Base-by-base conservation (phyloP, 106 monocot species). In the Iris macrosiphon region DNA sequence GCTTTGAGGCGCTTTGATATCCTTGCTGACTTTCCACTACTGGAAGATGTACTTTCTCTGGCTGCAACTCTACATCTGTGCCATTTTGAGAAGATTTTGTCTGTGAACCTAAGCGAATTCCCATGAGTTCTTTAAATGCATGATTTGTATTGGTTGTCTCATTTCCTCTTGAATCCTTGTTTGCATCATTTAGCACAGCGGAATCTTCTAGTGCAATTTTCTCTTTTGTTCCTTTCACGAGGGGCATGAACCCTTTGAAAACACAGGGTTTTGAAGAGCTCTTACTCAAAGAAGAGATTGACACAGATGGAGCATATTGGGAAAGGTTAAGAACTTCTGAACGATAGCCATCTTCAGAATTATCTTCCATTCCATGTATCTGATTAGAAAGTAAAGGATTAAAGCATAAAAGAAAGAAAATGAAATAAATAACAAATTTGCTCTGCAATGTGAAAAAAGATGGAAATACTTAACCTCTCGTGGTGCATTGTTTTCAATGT, bases 291-390 rank as follows among this genome's bases (percentile, higher is more conserved):
- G 84, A 68, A 52, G 88, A 52, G 42, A 63, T 57, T 12, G 81
- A 88, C 44, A 52, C 50, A 42, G 75, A 72, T 44, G 84, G 81
- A 41, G 47, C 55, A 48, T 82, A 74, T 28, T 72, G 75, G 39
- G 80, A 79, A 70, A 95, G 67, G 44, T 64, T 82, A 39, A 82
- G 58, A 38, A 75, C 62, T 59, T 82, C 79, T 19, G 71, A 79
- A 55, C 48, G 59, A 39, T 61, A 72, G 35, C 54, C 49, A 33
- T 79, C 79, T 59, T 89, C 81, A 66, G 76, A 74, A 33, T 33
- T 16, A 31, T 67, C 88, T 50, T 73, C 53, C 8, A 42, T 66
- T 28, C 57, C 40, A 27, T 58, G 57, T 41, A 58, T 58, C 57
- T 58, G 57, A 41, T 58, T 7, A 58, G 33, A 53, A 17, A 33